Evolutionary conservation across 495 filamentous ascomycete species (phyloP).

Genomic region (Podospora tetraspora): DNA sequence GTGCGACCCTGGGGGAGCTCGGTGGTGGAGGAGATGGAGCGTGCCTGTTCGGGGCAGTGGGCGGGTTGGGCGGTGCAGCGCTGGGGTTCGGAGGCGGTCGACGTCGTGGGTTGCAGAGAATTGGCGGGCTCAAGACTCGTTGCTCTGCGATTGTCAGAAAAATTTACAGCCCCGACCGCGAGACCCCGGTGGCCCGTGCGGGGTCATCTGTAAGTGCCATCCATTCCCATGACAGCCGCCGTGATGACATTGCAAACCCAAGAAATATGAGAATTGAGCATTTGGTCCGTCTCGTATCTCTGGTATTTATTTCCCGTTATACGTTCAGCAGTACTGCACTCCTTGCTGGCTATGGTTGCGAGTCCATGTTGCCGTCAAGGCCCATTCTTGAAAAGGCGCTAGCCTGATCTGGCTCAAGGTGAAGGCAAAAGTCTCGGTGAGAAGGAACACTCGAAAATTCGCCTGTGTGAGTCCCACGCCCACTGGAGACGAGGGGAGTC

Average conservation of each 20-base stretch:
- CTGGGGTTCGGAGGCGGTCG: conserved; percentile 1
- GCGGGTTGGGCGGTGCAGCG: not conserved
- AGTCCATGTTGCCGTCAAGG: not conserved
- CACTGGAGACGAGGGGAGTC: not conserved
- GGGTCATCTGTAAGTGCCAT: not conserved
- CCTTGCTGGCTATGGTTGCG: not conserved
- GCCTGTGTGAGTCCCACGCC: not conserved
- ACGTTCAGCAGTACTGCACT: not conserved
- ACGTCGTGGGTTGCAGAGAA: conserved; percentile 10
- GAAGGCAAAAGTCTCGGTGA: not conserved
- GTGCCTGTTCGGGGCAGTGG: not conserved
- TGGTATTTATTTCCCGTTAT: not conserved
- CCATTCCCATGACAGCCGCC: not conserved
- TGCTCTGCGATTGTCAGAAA: conserved; percentile 21
- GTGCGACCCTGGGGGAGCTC: not conserved
- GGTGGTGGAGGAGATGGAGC: not conserved
- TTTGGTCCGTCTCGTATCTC: not conserved
- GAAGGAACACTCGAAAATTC: not conserved
- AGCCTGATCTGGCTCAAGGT: not conserved
- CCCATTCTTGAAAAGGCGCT: not conserved
- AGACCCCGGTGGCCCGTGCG: conserved; percentile 21
- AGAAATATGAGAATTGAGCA: not conserved
- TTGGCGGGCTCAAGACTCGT: conserved; percentile 19
- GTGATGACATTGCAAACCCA: not conserved
- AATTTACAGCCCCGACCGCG: conserved; percentile 21